These are phyloP conservation scores for Pseudozyma thailandica DNA, from an alignment of 1,284 basidiomycete species.

Conservation along the genomic window DNA sequence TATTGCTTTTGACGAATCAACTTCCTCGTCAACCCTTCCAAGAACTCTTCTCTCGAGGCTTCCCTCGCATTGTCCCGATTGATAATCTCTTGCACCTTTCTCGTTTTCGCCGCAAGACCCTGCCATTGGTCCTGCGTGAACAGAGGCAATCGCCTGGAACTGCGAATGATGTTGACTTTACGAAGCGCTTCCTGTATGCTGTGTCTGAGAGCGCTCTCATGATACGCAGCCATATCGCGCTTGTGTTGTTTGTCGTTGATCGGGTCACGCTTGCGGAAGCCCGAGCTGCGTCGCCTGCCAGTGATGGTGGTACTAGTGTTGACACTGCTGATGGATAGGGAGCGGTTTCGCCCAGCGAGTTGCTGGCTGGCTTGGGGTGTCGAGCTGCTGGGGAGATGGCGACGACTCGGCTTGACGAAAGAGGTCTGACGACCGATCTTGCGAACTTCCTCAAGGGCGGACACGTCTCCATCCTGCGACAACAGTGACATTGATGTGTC, in stretches of 20 bases:
- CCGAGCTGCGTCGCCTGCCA: not conserved
- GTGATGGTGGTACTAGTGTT: not conserved
- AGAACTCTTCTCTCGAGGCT: not conserved
- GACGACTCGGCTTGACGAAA: conserved; percentile 21
- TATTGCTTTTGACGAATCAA: conserved; percentile 22
- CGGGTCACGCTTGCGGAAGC: conserved; percentile 16
- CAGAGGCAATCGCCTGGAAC: not conserved
- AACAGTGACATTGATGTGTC: not conserved
- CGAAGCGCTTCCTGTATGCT: conserved; percentile 4
- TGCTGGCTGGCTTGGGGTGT: conserved; percentile 8
- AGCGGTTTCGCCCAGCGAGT: conserved; percentile 4
- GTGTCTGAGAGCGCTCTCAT: not conserved
- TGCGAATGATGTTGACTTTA: conserved; percentile 10
- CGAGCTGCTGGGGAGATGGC: not conserved
- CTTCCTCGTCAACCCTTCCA: conserved; percentile 7
- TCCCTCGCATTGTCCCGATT: conserved; percentile 34
- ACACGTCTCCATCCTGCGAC: conserved; percentile 1
- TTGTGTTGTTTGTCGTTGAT: conserved; percentile 30
- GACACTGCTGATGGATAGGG: conserved; percentile 20
- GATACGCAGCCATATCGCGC: not conserved
- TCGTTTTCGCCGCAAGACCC: conserved; percentile 31
- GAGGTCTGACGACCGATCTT: conserved; percentile 26
- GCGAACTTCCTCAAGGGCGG: conserved; percentile 25
- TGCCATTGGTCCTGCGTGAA: conserved; percentile 16
- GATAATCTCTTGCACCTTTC: conserved; percentile 30